Conservation (phyloP, 768 basidiomycete species). For the Lentinula boryana region DNA sequence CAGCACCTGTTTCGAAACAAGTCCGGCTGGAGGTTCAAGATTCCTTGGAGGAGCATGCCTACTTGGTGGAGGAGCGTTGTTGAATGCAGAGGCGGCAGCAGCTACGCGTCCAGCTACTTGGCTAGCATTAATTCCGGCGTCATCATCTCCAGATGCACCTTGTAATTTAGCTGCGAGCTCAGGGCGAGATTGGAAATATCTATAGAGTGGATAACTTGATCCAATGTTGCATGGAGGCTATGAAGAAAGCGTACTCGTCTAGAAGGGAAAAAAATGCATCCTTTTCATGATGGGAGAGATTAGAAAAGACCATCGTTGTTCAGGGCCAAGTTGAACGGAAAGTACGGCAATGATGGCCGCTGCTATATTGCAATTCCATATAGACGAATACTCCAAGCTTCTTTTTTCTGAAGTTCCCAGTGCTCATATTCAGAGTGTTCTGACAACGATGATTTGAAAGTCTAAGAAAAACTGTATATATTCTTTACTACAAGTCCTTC, state of each 20-base stretch:
- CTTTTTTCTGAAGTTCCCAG: too few relatives aligned
- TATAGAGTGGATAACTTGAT: slow-evolving; percentile 19
- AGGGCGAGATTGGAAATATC: slow-evolving; percentile 71
- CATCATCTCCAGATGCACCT: slow-evolving; percentile 8
- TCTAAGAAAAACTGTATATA: too few relatives aligned
- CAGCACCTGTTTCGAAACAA: slow-evolving; percentile 7
- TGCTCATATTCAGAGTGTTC: too few relatives aligned
- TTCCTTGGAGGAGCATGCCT: neutral
- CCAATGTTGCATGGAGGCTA: neutral
- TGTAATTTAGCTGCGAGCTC: slow-evolving; percentile 42
- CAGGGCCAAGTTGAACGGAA: neutral
- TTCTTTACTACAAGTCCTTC: too few relatives aligned
- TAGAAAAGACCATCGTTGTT: slow-evolving; percentile 64
- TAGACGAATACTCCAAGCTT: too few relatives aligned
- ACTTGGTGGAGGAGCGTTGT: slow-evolving; percentile 2
- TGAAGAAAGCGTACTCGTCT: slow-evolving; percentile 56
- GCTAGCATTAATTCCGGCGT: slow-evolving; percentile 17
- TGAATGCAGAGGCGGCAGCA: slow-evolving; percentile 6
- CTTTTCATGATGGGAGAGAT: slow-evolving; percentile 62
- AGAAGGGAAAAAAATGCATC: slow-evolving; percentile 76
- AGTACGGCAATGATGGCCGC: neutral
- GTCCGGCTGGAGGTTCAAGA: slow-evolving; percentile 1
- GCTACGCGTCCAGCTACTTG: slow-evolving; percentile 17
- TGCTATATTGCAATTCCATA: too few relatives aligned
- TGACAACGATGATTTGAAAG: too few relatives aligned